phyloP scores from a whole-genome alignment of 2,329 filamentous ascomycete genomes.

The Arachnomyces sp. region DNA sequence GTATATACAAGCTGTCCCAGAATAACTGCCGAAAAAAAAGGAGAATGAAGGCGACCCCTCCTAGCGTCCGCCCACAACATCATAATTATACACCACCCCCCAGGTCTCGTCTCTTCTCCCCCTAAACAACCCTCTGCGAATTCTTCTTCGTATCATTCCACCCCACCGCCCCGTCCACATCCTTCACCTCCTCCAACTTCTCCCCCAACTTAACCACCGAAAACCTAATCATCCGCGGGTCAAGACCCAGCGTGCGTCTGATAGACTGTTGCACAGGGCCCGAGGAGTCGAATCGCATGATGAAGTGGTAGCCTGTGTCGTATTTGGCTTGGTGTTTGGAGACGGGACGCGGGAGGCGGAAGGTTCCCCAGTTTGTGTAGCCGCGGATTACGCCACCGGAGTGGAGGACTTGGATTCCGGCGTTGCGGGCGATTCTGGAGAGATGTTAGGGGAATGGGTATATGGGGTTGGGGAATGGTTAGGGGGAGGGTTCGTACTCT shows the following conservation, averaged over 20 bases:
- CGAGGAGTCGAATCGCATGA: conserved; percentile 88
- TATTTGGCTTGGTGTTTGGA: conserved; percentile 76
- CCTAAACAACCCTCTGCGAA: conserved; percentile 1
- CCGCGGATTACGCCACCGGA: conserved; percentile 84
- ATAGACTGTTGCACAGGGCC: conserved; percentile 66
- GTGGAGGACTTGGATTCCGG: conserved; percentile 72
- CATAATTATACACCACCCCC: not conserved
- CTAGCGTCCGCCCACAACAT: too few relatives aligned
- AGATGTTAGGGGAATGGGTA: conserved; percentile 7
- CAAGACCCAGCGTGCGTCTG: conserved; percentile 65
- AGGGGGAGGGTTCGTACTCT: conserved; percentile 57
- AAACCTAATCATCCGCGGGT: conserved; percentile 84
- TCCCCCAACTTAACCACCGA: conserved; percentile 77
- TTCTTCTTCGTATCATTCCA: conserved; percentile 38
- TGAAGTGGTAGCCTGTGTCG: conserved; percentile 87
- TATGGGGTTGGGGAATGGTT: not conserved
- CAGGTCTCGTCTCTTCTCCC: conserved; percentile 10
- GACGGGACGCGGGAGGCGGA: conserved; percentile 70
- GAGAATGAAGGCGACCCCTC: too few relatives aligned
- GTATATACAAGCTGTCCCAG: too few relatives aligned
- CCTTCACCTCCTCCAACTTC: conserved; percentile 54
- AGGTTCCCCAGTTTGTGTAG: conserved; percentile 91
- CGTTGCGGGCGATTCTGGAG: conserved; percentile 72
- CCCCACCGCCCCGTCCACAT: conserved; percentile 47
- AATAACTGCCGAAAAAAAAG: too few relatives aligned